A percentile compares a stretch with the other conserved stretches of the same genome.
phyloP scores from a whole-genome alignment of 108 stramenopile species.

The Epithemia pelagica region DNA sequence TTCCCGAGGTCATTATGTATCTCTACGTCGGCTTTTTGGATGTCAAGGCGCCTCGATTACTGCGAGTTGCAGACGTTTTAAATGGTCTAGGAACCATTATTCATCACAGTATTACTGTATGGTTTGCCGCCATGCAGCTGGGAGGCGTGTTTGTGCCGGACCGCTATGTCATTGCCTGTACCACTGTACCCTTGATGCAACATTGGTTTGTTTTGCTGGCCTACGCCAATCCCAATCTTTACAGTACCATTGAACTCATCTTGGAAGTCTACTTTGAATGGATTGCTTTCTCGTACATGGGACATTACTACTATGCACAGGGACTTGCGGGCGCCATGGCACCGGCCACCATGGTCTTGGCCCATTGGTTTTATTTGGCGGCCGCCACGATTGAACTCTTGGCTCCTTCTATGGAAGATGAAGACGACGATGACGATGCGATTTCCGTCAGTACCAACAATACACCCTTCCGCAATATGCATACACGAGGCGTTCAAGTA shows the following conservation, averaged over 20 bases:
- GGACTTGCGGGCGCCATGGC: background rate
- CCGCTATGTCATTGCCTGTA: background rate
- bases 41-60: background rate
- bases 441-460: too few relatives aligned
- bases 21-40: conserved; percentile 2
- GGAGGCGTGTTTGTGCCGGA: background rate
- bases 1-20: conserved; percentile 8
- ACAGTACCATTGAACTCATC: background rate
- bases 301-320: background rate
- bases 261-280: conserved; percentile 8
- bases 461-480: too few relatives aligned
- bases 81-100: background rate
- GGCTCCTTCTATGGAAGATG: too few relatives aligned
- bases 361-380: conserved; percentile 7
- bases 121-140: background rate
- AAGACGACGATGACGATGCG: too few relatives aligned
- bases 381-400: background rate
- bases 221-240: background rate
- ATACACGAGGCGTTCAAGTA: too few relatives aligned
- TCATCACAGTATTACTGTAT: conserved; percentile 1
- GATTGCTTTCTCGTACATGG: background rate
- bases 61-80: conserved; percentile 2
- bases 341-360: background rate
- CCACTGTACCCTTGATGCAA: conserved; percentile 1
- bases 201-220: conserved; percentile 14